Evolutionary conservation across 371 early-diverging fungal genomes (phyloP), one percentile per base, ranked within the genome.

Genomic region (Blastocladiella emersonii): DNA sequence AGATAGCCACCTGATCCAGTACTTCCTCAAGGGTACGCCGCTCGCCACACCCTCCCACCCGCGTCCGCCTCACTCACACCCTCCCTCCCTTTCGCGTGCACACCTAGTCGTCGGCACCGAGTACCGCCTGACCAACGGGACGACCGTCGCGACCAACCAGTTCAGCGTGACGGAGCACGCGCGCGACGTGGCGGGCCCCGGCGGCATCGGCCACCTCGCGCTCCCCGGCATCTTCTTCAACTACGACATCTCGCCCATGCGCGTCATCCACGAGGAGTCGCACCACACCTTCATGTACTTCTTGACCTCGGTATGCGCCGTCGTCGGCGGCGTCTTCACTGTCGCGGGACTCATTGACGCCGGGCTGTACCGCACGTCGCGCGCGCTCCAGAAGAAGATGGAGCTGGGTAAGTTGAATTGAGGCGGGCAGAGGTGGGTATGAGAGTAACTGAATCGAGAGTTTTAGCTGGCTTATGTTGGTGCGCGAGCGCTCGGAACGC

Each of bases 171-270:
- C 93, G 1, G 88, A 92, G 71, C 87, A 90, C 72, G 83, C 86
- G 67, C 72, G 77, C 61, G 64, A 71, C 56, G 63, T 66, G 63
- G 59, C 61, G 53, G 39, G 64, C 32, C 56, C 69, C 64, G 73
- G 65, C 15, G 66, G 66, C n/a, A 30, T 27, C 13, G 66, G 64
- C 19, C 25, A 15, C 44, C 30, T 36, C 23, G 65, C 63, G 32
- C 32, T 66, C 30, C 66, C 66, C 10, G 66, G 97, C 35, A 84
- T 96, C 30, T 94, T 92, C 68, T 91, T 98, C 73, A 85, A 90
- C 70, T 89, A 85, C 76, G 96, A 98, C 39, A 98, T 98, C 60
- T 95, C 96, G 19, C 96, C 98, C 0, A 93, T 98, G 94, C 75
- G 88, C 41, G 89, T 98, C 61, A 86, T 84, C 41, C 91, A 92